A percentile compares a stretch with the other conserved stretches of the same genome.
Conservation (phyloP, 2,329 filamentous ascomycete genomes). For the Exophiala lecanii-corni region DNA sequence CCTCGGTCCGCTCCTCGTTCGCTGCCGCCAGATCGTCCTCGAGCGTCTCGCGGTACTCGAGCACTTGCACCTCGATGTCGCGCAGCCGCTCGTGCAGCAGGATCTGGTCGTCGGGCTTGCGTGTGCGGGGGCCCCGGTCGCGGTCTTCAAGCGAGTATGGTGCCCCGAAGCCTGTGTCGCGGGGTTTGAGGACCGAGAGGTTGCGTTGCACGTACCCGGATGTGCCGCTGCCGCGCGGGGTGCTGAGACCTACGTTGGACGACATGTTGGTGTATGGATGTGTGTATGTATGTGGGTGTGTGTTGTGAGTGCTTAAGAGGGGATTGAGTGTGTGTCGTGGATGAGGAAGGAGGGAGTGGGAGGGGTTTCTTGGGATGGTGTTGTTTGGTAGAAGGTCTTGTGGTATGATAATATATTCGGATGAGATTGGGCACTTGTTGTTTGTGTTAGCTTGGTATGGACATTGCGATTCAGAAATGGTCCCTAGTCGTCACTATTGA, state of each 20-base stretch:
- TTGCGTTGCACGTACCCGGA: constrained; percentile 98
- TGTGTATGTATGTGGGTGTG: too few relatives aligned
- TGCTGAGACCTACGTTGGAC: constrained; percentile 92
- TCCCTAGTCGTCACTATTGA: too few relatives aligned
- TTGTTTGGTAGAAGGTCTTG: too few relatives aligned
- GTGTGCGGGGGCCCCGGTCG: constrained; percentile 48
- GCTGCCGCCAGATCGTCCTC: constrained; percentile 52
- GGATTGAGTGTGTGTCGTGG: too few relatives aligned
- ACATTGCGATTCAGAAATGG: too few relatives aligned
- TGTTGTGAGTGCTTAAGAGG: too few relatives aligned
- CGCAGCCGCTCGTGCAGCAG: constrained; percentile 90
- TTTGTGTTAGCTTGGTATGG: too few relatives aligned
- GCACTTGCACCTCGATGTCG: constrained; percentile 86
- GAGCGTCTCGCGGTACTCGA: constrained; percentile 83
- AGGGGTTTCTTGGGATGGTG: too few relatives aligned
- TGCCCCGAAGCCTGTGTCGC: constrained; percentile 62
- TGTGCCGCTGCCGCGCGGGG: constrained; percentile 89
- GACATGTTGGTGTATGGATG: constrained; percentile 58
- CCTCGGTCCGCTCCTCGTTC: constrained; percentile 48
- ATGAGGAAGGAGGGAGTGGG: too few relatives aligned
- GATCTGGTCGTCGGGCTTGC: constrained; percentile 86
- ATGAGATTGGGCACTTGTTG: too few relatives aligned
- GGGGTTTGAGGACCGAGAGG: constrained; percentile 78
- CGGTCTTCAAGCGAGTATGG: constrained; percentile 54
- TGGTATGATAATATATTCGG: too few relatives aligned